A percentile compares a stretch with the other conserved stretches of the same genome.
phyloP scores from a whole-genome alignment of 495 filamentous ascomycete genomes.

The Penicillium waksmanii region DNA sequence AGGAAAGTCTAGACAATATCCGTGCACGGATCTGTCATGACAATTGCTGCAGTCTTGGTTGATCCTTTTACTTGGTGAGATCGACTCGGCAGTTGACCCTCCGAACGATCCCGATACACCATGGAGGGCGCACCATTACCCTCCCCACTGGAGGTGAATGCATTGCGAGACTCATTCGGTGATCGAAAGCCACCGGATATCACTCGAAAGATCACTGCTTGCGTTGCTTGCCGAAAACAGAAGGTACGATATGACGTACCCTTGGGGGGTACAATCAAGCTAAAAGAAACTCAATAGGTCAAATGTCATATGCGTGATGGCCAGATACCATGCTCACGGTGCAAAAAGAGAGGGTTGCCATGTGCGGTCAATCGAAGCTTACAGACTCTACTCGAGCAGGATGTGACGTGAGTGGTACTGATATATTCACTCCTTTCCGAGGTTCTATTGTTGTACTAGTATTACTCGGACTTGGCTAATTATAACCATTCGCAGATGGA shows the following conservation, averaged over 20 bases:
- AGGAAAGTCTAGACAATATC: neutral
- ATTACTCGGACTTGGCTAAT: neutral
- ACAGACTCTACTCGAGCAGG: constrained; percentile 41
- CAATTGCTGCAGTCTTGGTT: neutral
- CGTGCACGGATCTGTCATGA: constrained; percentile 1
- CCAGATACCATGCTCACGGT: constrained; percentile 35
- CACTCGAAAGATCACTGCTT: constrained; percentile 44
- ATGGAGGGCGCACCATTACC: constrained; percentile 19
- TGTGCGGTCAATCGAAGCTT: constrained; percentile 42
- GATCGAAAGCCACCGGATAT: constrained; percentile 42
- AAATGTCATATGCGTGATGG: constrained; percentile 49
- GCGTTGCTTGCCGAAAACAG: constrained; percentile 44
- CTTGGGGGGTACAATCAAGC: neutral
- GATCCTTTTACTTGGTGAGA: neutral
- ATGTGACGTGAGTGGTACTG: constrained; percentile 34
- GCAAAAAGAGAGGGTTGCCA: constrained; percentile 33
- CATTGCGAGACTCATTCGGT: constrained; percentile 38
- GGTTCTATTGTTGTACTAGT: neutral
- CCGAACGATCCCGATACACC: neutral
- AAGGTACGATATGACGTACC: constrained; percentile 26
- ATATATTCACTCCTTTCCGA: neutral
- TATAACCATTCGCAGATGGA: constrained; percentile 31
- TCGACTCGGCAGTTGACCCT: neutral
- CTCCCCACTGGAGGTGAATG: constrained; percentile 27
- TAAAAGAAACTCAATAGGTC: constrained; percentile 28